Evolutionary conservation across 2,329 filamentous ascomycete species (phyloP), one percentile per base, ranked within the genome.

Genomic region (Sphaerostilbella broomeana): DNA sequence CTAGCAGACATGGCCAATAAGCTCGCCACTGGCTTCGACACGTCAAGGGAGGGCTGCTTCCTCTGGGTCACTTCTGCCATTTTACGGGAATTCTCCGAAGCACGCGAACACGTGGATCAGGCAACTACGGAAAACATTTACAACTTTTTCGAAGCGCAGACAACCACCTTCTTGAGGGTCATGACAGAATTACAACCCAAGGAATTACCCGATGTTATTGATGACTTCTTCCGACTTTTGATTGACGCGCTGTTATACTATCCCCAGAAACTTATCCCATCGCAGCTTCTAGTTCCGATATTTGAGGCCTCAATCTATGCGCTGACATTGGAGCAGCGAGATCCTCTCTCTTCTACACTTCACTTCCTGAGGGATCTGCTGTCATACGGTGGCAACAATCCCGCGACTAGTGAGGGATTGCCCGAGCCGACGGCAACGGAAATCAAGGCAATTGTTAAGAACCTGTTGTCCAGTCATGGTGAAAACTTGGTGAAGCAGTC

Each of bases 41-140:
- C 77, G 13, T 95, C 90, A 9, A 78, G 81, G 45, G 90, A 98
- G 63, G 92, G 92, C 10, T 95, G 90, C 60, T 98, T 98, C 72
- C 72, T 98, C n/a, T 98, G 92, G 92, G 90, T 92, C 1, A 95
- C 90, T 2, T 86, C 89, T 48, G 87, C 90, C 7, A 94, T 98
- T 47, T 75, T 98, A 20, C 84, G 92, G 43, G 92, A 98, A 60
- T 98, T 97, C 57, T 92, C 87, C 0, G 86, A 94, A 52, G 88
- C 90, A 28, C 79, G 85, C 28, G 88, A 95, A 51, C 79, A 85
- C 45, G 85, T 97, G 15, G 83, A 90, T 39, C 74, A 81, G 35
- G 69, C 75, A n/a, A 94, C 87, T 5, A 86, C 85, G 12, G 80
- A 87, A 39, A 84, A 84, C 48, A 94, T 98, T 40, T 98, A 94